Base-by-base conservation (phyloP, 1,139 yeast genomes). In the Saccharomyces hybrid region DNA sequence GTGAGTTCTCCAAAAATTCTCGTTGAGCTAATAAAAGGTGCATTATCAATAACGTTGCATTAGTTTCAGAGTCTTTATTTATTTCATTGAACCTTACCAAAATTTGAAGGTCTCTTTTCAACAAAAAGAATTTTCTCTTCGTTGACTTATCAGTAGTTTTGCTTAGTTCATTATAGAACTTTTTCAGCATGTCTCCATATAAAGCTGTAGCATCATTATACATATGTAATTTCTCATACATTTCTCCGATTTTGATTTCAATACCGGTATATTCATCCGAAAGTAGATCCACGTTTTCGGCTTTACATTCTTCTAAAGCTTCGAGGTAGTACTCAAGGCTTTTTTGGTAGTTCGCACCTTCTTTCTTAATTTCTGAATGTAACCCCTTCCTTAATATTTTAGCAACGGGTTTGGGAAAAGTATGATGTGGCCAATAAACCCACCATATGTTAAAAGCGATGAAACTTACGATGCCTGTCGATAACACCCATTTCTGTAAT, bases 191-290 rank as follows among this genome's bases (percentile, higher is more conserved):
- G 62, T 84, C 90, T 56, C 82, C 75, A 69, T 87, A 87, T 28
- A 86, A 68, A 61, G 77, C 75, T 30, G 80, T 74, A 0, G 95
- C 95, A 55, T 84, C 88, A 23, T 78, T 77, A 34, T 68, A 57
- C 81, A 79, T 76, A 32, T 75, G 75, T 61, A 86, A 72, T 51
- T 84, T 73, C 65, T 87, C 95, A 68, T 83, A 88, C 90, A 89
- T 86, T 67, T 90, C 96, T 2, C 86, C 96, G 48, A 88, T 75
- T 65, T 90, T 88, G 64, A 91, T 75, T 64, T 89, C 95, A 56
- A 90, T 80, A 0, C 97, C 97, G 0, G 97, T 90, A 64, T 83
- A 86, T 62, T 84, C 87, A 60, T 86, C 87, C 51, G 81, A 75
- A 28, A 87, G 65, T n/a, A 77, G 77, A 58, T 81, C 79, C 72